Conservation (phyloP, 202 grass and related monocot genomes). For the Panicum virgatum region DNA sequence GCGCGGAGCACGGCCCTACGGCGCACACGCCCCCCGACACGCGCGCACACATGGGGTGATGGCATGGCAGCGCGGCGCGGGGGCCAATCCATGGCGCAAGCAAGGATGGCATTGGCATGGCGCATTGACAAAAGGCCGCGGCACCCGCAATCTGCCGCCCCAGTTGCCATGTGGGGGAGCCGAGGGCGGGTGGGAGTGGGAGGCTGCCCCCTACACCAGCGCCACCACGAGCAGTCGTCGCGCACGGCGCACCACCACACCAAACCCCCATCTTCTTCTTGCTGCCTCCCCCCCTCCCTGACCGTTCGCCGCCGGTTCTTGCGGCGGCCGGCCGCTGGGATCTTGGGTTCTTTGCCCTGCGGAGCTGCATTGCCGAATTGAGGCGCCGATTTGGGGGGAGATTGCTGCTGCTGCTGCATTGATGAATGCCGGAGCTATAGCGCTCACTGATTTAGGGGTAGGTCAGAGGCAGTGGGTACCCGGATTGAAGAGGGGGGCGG, state of each 20-base stretch:
- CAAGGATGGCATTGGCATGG: conserved; percentile 1
- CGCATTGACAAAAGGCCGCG: conserved; percentile 39
- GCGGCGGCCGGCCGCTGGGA: too few species aligned
- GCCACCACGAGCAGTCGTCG: not conserved
- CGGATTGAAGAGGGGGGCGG: conserved; percentile 5
- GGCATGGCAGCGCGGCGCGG: not conserved
- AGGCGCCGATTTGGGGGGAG: conserved; percentile 25
- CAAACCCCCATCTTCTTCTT: conserved; percentile 13
- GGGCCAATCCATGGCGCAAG: conserved; percentile 24
- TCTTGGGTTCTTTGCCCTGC: conserved; percentile 9
- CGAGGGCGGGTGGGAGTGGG: not conserved
- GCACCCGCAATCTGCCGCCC: conserved; percentile 43
- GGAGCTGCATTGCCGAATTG: conserved; percentile 44
- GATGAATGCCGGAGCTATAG: conserved; percentile 41
- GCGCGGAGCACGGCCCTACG: not conserved
- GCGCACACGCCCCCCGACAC: conserved; percentile 51
- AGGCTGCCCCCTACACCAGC: conserved; percentile 17
- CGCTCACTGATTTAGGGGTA: conserved; percentile 39
- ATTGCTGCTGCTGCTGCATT: conserved; percentile 31
- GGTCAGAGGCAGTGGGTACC: not conserved
- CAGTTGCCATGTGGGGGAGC: conserved; percentile 25
- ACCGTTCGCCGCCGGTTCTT: too few species aligned
- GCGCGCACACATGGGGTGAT: conserved; percentile 42
- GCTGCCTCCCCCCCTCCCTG: not conserved
- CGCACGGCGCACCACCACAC: conserved; percentile 28